phyloP scores from a whole-genome alignment of 2,329 filamentous ascomycete species.

The Neonectria faginata region DNA sequence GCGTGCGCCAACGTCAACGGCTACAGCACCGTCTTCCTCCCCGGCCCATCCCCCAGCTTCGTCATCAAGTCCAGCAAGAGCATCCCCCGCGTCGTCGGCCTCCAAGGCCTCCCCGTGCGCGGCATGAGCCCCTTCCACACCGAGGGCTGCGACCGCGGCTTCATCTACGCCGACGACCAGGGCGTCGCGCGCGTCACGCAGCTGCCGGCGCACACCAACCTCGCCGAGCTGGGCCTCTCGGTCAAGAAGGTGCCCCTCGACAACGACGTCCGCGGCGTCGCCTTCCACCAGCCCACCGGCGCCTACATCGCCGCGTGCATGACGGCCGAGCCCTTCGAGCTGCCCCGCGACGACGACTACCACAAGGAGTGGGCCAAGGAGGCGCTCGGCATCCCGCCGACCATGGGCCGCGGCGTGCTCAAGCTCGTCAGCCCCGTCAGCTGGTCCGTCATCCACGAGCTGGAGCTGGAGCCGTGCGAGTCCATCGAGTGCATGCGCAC shows the following conservation, averaged over 20 bases:
- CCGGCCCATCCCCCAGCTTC: conserved; percentile 83
- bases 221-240: conserved; percentile 81
- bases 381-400: conserved; percentile 72
- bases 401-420: conserved; percentile 76
- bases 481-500: conserved; percentile 84
- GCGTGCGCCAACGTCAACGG: conserved; percentile 76
- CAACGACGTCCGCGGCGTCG: conserved; percentile 77
- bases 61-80: conserved; percentile 85
- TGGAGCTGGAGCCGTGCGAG: conserved; percentile 80
- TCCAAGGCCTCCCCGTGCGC: conserved; percentile 76
- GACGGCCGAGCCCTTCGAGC: conserved; percentile 76
- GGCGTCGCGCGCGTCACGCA: conserved; percentile 80
- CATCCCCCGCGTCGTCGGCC: conserved; percentile 77
- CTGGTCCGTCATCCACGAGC: conserved; percentile 82
- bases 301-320: conserved; percentile 84
- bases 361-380: conserved; percentile 85
- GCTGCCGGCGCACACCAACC: conserved; percentile 73
- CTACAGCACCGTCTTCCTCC: conserved; percentile 84
- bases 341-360: conserved; percentile 87
- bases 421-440: conserved; percentile 83
- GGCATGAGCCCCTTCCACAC: conserved; percentile 83
- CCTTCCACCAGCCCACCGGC: conserved; percentile 80
- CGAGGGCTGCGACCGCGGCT: conserved; percentile 80
- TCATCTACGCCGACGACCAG: conserved; percentile 81
- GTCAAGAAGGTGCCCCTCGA: conserved; percentile 77